Conservation (phyloP, 768 basidiomycete species). For the Lactarius hatsudake region DNA sequence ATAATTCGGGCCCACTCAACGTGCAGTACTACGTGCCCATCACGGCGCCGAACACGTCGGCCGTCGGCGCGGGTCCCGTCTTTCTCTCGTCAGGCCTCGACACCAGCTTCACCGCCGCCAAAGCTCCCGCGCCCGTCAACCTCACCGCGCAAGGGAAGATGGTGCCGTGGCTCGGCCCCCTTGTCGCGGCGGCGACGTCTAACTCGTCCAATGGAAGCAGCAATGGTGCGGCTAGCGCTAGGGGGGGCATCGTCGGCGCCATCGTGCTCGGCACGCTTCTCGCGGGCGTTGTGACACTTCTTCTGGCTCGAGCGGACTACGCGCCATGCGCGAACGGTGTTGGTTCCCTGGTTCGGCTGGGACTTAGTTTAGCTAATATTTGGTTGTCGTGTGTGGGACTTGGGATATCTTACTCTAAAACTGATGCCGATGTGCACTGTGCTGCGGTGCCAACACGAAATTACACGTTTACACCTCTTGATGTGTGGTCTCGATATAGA, state of each 20-base stretch:
- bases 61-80: conserved; percentile 21
- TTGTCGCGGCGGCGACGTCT: not conserved
- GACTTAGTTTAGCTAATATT: no score
- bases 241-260: not conserved
- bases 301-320: not conserved
- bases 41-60: no score
- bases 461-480: no score
- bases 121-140: conserved; percentile 38
- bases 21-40: no score
- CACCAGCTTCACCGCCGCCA: conserved; percentile 33
- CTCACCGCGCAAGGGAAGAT: conserved; percentile 34
- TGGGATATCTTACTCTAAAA: no score
- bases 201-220: no score
- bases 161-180: conserved; percentile 23
- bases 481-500: no score
- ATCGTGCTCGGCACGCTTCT: not conserved
- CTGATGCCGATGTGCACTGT: no score
- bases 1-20: conserved; percentile 10
- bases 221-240: not conserved
- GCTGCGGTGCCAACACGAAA: no score
- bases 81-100: conserved; percentile 31
- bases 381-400: no score
- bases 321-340: not conserved
- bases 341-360: not conserved
- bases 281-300: not conserved